Evolutionary conservation across 2,329 filamentous ascomycete genomes (phyloP).

Genomic region (Penicillium capsulatum): DNA sequence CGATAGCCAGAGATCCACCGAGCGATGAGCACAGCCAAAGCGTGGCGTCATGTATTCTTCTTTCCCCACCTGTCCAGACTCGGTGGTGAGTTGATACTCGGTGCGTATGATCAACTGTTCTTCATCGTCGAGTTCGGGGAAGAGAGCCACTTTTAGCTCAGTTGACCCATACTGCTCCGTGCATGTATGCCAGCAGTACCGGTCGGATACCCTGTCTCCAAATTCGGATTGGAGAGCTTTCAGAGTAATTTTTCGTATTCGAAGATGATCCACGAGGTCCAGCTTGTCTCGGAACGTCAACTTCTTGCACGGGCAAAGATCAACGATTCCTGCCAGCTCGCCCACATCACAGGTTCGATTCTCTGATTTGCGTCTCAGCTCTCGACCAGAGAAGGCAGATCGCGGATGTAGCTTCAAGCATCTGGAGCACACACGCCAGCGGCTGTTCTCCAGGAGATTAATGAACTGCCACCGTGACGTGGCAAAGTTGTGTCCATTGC

Average conservation of each 20-base stretch:
- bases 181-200: conserved; percentile 40
- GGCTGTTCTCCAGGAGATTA: conserved; percentile 33
- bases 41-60: conserved; percentile 39
- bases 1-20: conserved; percentile 39
- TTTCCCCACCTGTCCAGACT: conserved; percentile 34
- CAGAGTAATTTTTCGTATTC: conserved; percentile 27
- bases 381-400: conserved; percentile 29
- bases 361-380: conserved; percentile 33
- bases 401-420: conserved; percentile 40
- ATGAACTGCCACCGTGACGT: conserved; percentile 38
- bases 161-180: conserved; percentile 34
- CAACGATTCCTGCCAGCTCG: conserved; percentile 35
- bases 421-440: conserved; percentile 36
- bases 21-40: conserved; percentile 40
- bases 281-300: conserved; percentile 38
- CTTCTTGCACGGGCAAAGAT: conserved; percentile 40
- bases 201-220: conserved; percentile 26
- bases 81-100: conserved; percentile 36
- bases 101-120: conserved; percentile 34
- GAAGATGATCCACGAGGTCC: conserved; percentile 33
- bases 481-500: conserved; percentile 34
- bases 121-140: conserved; percentile 32
- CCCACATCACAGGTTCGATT: conserved; percentile 34
- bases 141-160: conserved; percentile 33
- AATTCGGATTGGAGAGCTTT: conserved; percentile 26